Base-by-base conservation (phyloP, 306 rosid species). In the Castanospermum australe region DNA sequence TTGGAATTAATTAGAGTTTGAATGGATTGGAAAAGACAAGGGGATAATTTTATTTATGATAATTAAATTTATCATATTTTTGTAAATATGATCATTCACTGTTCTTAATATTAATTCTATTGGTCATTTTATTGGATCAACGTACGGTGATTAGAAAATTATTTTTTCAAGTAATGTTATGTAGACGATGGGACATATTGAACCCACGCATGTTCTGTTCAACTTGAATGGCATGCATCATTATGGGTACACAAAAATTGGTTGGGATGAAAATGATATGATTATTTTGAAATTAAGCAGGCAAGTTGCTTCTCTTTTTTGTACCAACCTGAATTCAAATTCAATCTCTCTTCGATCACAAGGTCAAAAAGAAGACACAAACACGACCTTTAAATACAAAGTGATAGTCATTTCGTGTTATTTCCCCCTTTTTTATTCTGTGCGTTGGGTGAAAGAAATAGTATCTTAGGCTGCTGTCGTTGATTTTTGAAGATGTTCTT, bases 181-280 rank as follows among this genome's bases (percentile, higher is more conserved):
- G 48, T 42, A 48, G 41, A n/a, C 44, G 63, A 51, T 70, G 76
- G 63, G 76, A 70, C 76, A 70, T 5, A 32, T n/a, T n/a, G n/a
- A 70, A 13, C 24, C 60, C 62, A 70, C 35, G 32, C 64, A 32
- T 52, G 17, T 51, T 30, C 51, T 71, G 76, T 10, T 52, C 20
- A 71, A 52, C 51, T 4, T 52, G 20, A 71, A 52, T 71, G 50
- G 32, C 35, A 51, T 51, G 22, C 76, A 50, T 51, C 30, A 71
- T 71, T 71, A 71, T 33, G 64, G 47, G 50, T 25, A 6, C 33
- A 33, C 35, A 51, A 54, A 25, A 72, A 36, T 50, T 36, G 24
- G 24, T 5, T 2, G 66, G 66, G 24, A 22, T 22, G 41, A 54
- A 38, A 56, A 73, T 73, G 67, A 73, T 73, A 73, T 73, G 67